These are phyloP conservation scores for Blastobotrys chiropterorum DNA, from an alignment of 805 yeast species.

Conservation along the genomic window DNA sequence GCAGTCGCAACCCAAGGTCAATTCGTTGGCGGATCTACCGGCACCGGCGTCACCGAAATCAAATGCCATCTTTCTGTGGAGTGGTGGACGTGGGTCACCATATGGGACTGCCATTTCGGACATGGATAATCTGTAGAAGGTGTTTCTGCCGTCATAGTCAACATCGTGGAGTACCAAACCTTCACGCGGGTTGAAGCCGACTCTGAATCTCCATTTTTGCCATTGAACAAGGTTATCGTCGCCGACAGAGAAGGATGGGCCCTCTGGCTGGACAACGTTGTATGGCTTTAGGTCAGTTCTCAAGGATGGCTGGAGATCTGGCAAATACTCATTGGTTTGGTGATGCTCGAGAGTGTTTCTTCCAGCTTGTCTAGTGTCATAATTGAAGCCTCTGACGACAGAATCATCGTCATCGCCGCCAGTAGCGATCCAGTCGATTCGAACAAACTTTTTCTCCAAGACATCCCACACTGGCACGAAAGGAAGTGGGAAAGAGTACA, in stretches of 20 bases:
- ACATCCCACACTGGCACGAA: constrained; percentile 73
- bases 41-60: constrained; percentile 84
- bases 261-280: constrained; percentile 79
- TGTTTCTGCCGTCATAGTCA: constrained; percentile 67
- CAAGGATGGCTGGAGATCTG: constrained; percentile 24
- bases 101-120: constrained; percentile 87
- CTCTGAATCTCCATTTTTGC: constrained; percentile 83
- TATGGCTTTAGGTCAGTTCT: constrained; percentile 63
- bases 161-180: constrained; percentile 72
- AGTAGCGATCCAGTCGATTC: constrained; percentile 71
- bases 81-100: constrained; percentile 79
- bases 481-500: constrained; percentile 59
- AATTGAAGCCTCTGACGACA: constrained; percentile 37
- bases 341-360: constrained; percentile 60
- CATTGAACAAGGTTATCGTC: constrained; percentile 55
- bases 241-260: constrained; percentile 56
- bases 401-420: constrained; percentile 58
- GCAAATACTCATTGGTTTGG: constrained; percentile 50
- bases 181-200: constrained; percentile 65
- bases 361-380: constrained; percentile 49
- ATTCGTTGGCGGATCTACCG: constrained; percentile 66
- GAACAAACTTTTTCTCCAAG: constrained; percentile 51
- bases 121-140: constrained; percentile 64
- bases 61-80: constrained; percentile 80
- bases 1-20: constrained; percentile 77